These are phyloP conservation scores for Fusarium bulbicola DNA, from an alignment of 2,329 filamentous ascomycete species.

Conservation along the genomic window DNA sequence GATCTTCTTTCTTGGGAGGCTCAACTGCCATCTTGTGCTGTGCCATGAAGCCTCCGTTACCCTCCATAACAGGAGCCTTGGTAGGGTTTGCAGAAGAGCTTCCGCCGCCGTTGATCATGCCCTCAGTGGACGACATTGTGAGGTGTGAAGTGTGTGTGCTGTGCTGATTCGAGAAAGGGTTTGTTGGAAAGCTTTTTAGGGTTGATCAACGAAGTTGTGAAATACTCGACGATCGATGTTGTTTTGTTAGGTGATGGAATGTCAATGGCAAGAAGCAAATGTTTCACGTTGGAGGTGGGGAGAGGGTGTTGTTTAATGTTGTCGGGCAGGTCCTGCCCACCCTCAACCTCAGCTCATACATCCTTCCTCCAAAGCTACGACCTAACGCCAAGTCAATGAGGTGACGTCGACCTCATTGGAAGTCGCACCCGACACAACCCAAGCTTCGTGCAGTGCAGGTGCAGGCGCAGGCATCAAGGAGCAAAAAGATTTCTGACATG, in stretches of 20 bases:
- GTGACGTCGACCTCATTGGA: constrained; percentile 25
- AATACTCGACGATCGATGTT: neutral
- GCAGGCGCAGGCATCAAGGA: neutral
- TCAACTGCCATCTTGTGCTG: constrained; percentile 74
- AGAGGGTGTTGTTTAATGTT: constrained; percentile 31
- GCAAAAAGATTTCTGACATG: neutral
- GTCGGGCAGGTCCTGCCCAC: constrained; percentile 3
- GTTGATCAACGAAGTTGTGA: neutral
- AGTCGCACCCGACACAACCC: constrained; percentile 7
- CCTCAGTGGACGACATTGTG: constrained; percentile 33
- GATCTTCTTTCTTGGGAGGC: constrained; percentile 82
- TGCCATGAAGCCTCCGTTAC: constrained; percentile 56
- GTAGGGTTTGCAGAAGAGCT: constrained; percentile 43
- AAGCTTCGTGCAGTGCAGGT: constrained; percentile 8
- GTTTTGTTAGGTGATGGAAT: neutral
- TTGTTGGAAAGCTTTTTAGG: neutral
- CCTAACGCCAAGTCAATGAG: constrained; percentile 25
- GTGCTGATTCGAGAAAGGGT: neutral
- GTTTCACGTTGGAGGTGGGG: constrained; percentile 16
- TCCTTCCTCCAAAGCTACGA: neutral
- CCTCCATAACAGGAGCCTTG: constrained; percentile 41
- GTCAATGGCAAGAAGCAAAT: neutral
- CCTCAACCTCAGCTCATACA: neutral
- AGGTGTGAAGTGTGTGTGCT: neutral
- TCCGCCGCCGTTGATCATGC: constrained; percentile 41